A percentile compares a stretch with the other conserved stretches of the same genome.
Evolutionary conservation across 2,329 filamentous ascomycete genomes (phyloP).

Genomic region (Botrytis galanthina): DNA sequence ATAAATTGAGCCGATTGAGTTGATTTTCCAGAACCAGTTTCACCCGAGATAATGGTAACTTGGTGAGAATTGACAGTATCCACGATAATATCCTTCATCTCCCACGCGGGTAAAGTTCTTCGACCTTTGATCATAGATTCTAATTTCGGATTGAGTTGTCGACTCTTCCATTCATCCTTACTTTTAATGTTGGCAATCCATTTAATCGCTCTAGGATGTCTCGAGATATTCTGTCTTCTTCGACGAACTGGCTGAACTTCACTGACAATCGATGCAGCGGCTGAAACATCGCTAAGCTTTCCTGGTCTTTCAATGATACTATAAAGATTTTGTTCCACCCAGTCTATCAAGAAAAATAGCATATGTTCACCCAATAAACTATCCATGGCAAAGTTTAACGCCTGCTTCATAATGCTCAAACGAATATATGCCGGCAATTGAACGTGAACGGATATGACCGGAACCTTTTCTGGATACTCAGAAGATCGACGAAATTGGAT

Average conservation of each 20-base stretch:
- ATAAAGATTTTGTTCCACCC: slow-evolving; percentile 83
- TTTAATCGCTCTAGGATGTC: slow-evolving; percentile 57
- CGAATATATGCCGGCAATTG: slow-evolving; percentile 89
- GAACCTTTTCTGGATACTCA: slow-evolving; percentile 67
- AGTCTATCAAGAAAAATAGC: slow-evolving; percentile 87
- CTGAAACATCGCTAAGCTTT: slow-evolving; percentile 77
- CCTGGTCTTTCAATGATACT: slow-evolving; percentile 83
- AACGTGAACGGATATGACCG: slow-evolving; percentile 67
- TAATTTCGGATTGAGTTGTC: slow-evolving; percentile 63
- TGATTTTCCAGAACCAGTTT: slow-evolving; percentile 95
- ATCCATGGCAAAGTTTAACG: slow-evolving; percentile 67
- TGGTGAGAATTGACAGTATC: slow-evolving; percentile 72
- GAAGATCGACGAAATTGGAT: slow-evolving; percentile 69
- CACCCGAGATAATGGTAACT: slow-evolving; percentile 94
- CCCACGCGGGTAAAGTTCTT: slow-evolving; percentile 82
- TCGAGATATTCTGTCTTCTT: slow-evolving; percentile 39
- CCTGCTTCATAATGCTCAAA: slow-evolving; percentile 78
- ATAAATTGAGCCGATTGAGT: slow-evolving; percentile 97
- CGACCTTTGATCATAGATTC: slow-evolving; percentile 73
- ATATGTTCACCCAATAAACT: slow-evolving; percentile 80
- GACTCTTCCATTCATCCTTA: slow-evolving; percentile 65
- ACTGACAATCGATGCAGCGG: slow-evolving; percentile 66
- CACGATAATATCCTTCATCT: slow-evolving; percentile 73
- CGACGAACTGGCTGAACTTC: slow-evolving; percentile 42
- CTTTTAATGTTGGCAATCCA: slow-evolving; percentile 62